These are phyloP conservation scores for Pelargonium cotyledonis DNA, from an alignment of 441 rosid species.

Conservation along the genomic window DNA sequence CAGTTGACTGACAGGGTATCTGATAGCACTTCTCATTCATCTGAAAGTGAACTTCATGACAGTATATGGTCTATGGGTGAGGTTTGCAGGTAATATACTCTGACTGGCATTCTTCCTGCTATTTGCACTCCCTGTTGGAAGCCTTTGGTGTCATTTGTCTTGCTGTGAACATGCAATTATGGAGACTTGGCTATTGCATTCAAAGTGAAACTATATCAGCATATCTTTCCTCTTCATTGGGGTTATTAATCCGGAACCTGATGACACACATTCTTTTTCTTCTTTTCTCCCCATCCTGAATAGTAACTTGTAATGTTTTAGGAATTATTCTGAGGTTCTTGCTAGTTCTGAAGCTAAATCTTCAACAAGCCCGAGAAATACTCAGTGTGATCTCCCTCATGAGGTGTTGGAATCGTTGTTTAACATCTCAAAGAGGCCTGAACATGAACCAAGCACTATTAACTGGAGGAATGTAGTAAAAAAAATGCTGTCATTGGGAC, in stretches of 20 bases:
- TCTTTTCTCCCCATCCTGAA: constrained; percentile 3
- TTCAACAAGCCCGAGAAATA: constrained; percentile 31
- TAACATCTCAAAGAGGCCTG: constrained; percentile 53
- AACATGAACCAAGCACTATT: constrained; percentile 62
- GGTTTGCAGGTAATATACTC: constrained; percentile 44
- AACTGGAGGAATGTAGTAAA: constrained; percentile 79
- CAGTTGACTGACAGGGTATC: constrained; percentile 49
- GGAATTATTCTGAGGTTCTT: constrained; percentile 51
- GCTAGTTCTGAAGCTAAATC: constrained; percentile 35
- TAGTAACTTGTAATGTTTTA: constrained; percentile 22
- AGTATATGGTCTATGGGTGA: constrained; percentile 45
- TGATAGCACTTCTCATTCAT: constrained; percentile 43
- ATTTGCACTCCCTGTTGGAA: constrained; percentile 1
- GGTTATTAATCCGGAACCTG: constrained; percentile 6
- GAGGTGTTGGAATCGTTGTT: constrained; percentile 76
- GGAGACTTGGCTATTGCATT: not conserved
- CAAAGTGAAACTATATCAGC: not conserved
- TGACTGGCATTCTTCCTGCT: constrained; percentile 5
- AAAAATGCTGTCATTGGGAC: constrained; percentile 66
- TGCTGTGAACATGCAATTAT: not conserved
- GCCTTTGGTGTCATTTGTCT: not conserved
- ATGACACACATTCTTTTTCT: constrained; percentile 13
- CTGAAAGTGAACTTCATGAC: constrained; percentile 53
- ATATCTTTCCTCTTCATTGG: not conserved
- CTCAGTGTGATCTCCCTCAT: constrained; percentile 54